Evolutionary conservation across 1,284 basidiomycete genomes (phyloP).

Genomic region (Ceratobasidium sp.): DNA sequence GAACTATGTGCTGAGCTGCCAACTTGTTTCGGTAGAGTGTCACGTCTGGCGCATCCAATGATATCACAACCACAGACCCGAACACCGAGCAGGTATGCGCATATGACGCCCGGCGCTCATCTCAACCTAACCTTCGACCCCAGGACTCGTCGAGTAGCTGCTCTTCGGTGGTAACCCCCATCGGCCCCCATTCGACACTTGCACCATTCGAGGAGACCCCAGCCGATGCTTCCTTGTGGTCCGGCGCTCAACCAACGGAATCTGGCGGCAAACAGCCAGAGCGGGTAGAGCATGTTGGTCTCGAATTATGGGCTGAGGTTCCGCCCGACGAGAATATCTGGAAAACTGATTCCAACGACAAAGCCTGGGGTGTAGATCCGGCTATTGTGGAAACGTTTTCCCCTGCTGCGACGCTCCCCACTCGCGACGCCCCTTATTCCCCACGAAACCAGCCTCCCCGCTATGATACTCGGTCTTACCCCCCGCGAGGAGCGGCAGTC

Average conservation of each 20-base stretch:
- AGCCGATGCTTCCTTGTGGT: not conserved
- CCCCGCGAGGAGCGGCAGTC: too few relatives aligned
- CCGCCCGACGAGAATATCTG: not conserved
- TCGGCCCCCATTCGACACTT: not conserved
- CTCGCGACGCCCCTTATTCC: too few relatives aligned
- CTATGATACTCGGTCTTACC: too few relatives aligned
- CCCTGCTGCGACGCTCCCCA: too few relatives aligned
- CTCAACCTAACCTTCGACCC: too few relatives aligned
- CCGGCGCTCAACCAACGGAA: not conserved
- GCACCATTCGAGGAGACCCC: not conserved
- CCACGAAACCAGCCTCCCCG: too few relatives aligned
- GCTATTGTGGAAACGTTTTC: too few relatives aligned
- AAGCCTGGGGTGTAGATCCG: too few relatives aligned
- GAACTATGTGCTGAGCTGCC: too few relatives aligned
- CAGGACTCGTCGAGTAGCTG: constrained; percentile 21
- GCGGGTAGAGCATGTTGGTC: not conserved
- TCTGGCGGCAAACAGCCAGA: not conserved
- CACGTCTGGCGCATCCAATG: too few relatives aligned
- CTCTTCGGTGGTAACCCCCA: constrained; percentile 15
- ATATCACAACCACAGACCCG: not conserved
- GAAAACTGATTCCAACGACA: not conserved
- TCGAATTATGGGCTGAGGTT: not conserved
- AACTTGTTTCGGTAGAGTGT: too few relatives aligned
- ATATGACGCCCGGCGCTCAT: too few relatives aligned
- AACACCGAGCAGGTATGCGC: not conserved